Base-by-base conservation (phyloP, 139 green algal species). In the Chlamydomonas eustigma region DNA sequence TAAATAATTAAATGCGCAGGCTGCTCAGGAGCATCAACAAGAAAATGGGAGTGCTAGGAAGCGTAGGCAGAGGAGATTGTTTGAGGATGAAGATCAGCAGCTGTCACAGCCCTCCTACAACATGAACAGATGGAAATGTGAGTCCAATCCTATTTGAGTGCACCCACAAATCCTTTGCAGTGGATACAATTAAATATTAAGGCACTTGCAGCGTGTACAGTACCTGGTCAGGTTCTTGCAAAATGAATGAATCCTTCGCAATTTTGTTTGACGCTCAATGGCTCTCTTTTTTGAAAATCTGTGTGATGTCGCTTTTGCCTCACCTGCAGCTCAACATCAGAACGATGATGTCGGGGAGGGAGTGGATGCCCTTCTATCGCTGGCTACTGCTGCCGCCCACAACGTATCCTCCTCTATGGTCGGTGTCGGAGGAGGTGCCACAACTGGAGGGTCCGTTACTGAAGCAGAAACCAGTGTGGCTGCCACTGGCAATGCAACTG, bases 331-430 rank as follows among this genome's bases (percentile, higher is more conserved):
- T 28, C 66, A 67, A 1, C 51, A 78, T 3, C 73, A 71, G 33
- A 71, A 80, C 52, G 76, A 83, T 2, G 89, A 93, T 50, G 72
- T 85, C 6, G 82, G 76, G 1, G 85, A 89, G 64, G 89, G 88
- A 3, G 87, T 90, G 6, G 88, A 93, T 36, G 89, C 89, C 0
- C 81, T 93, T 74, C 76, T 93, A 39, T 88, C 86, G 0, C 76
- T 93, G 39, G 89, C 89, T 0, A 82, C 12, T 18, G 44, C 44
- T 28, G 65, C 88, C 37, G 89, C 84, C 4, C 83, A 85, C 58
- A 70, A 70, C 58, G 6, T 8, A 6, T 5, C 32, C 6, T 32
- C 58, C 25, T 37, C 58, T 24, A n/a, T n/a, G n/a, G n/a, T n/a
- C n/a, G n/a, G n/a, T n/a, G 44, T 18, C 12, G 44, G 44, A 12